Percentiles rank a stretch among this genome's conserved stretches.
phyloP scores from a whole-genome alignment of 2,329 filamentous ascomycete genomes.

The Hymenoscyphus linearis region DNA sequence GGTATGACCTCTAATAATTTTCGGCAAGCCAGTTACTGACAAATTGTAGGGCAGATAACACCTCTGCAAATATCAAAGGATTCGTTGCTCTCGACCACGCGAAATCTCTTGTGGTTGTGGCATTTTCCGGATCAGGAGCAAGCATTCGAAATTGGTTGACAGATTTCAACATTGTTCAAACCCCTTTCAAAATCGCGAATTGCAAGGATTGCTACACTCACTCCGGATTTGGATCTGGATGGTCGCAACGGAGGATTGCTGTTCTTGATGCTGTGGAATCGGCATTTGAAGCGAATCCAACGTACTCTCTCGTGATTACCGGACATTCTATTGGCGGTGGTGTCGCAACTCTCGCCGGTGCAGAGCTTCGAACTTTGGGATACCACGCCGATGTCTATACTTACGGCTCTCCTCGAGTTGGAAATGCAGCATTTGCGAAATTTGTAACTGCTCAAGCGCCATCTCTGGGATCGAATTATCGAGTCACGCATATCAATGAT shows the following conservation, averaged over 20 bases:
- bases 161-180: conserved; percentile 12
- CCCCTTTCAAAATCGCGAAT: background rate
- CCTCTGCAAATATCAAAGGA: conserved; percentile 15
- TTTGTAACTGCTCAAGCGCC: conserved; percentile 22
- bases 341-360: conserved; percentile 28
- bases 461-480: conserved; percentile 42
- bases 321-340: conserved; percentile 31
- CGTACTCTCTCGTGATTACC: conserved; percentile 27
- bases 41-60: conserved; percentile 8
- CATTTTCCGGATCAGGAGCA: conserved; percentile 19
- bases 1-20: conserved; percentile 10
- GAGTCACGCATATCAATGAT: conserved; percentile 63
- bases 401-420: conserved; percentile 30
- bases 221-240: conserved; percentile 22
- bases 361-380: conserved; percentile 20
- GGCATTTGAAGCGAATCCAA: conserved; percentile 16
- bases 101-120: conserved; percentile 16
- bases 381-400: conserved; percentile 20
- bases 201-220: conserved; percentile 21
- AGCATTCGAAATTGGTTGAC: conserved; percentile 14
- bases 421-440: conserved; percentile 25
- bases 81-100: conserved; percentile 18
- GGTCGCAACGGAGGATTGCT: conserved; percentile 15
- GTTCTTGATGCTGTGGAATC: conserved; percentile 19
- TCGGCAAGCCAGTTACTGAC: background rate